A percentile compares a stretch with the other conserved stretches of the same genome.
Evolutionary conservation across 371 early-diverging fungal species (phyloP).

Genomic region (Haplosporangium sp.): DNA sequence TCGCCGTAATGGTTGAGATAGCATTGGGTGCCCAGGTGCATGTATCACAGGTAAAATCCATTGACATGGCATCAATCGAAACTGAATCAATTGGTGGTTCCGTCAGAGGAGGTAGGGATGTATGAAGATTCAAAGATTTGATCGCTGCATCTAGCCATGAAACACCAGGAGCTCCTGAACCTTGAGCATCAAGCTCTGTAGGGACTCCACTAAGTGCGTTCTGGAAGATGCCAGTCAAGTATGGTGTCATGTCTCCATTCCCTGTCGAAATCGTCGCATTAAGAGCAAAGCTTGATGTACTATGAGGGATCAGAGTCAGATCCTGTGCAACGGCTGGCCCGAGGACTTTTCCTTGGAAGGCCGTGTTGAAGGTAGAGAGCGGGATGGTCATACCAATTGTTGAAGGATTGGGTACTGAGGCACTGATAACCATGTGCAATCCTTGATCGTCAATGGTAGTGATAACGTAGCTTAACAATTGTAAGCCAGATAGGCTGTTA

Average conservation of each 20-base stretch:
- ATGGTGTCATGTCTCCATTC: conserved; percentile 22
- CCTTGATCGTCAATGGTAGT: conserved; percentile 34
- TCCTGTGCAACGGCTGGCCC: conserved; percentile 41
- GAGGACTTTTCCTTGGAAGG: conserved; percentile 32
- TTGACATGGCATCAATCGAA: conserved; percentile 45
- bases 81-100: conserved; percentile 28
- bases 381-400: conserved; percentile 56
- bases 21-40: conserved; percentile 22
- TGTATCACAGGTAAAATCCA: conserved; percentile 31
- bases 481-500: conserved; percentile 40
- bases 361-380: conserved; percentile 33
- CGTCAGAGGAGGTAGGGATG: conserved; percentile 20
- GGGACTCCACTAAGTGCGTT: conserved; percentile 30
- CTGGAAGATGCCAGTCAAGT: conserved; percentile 32
- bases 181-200: conserved; percentile 33
- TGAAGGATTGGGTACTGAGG: conserved; percentile 48
- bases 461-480: conserved; percentile 25
- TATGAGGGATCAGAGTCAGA: conserved; percentile 35
- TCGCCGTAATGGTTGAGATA: conserved; percentile 22
- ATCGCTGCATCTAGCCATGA: conserved; percentile 48
- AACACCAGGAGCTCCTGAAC: conserved; percentile 35
- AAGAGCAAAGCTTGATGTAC: conserved; percentile 32
- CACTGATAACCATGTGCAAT: conserved; percentile 46
- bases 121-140: conserved; percentile 19
- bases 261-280: conserved; percentile 34